Base-by-base conservation (phyloP, 78 protist species). In the Cavenderia fasciculata region DNA sequence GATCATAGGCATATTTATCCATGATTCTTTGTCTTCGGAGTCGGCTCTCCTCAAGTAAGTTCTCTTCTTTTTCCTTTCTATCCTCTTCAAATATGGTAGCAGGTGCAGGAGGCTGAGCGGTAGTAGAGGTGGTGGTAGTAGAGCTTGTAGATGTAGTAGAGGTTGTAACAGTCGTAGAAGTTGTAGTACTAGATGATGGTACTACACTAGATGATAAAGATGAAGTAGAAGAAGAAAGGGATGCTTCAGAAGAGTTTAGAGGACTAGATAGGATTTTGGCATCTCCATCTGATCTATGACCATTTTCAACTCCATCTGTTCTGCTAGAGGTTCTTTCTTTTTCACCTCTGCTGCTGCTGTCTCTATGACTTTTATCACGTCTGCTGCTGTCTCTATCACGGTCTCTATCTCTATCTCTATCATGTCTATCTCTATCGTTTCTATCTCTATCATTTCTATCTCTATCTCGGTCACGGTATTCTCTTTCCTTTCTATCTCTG, bases 31-130 rank as follows among this genome's bases (percentile, higher is more conserved):
- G 90, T 57, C 90, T 82, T 68, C 74, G 56, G 7, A 52, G 5
- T 57, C 90, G 65, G 23, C 63, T 82, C 33, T 82, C 90, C 29
- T 82, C 90, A 12, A 82, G 23, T n/a, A 82, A 21, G 43, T 47
- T 47, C 34, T 54, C 44, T 33, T 71, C 72, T 44, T 68, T 82
- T 21, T 59, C 41, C 29, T 68, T 47, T 44, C 56, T 47, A 29
- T 82, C 90, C 21, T 82, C 90, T 57, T 82, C 71, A 23, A 21
- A 27, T 12, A 82, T 43, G 4, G 68, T 11, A 14, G 23, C 34
- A 34, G 14, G 4, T n/a, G 31, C 34, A 43, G 31, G n/a, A n/a
- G n/a, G n/a, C n/a, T n/a, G n/a, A n/a, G n/a, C n/a, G n/a, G n/a
- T n/a, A n/a, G n/a, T n/a, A n/a, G n/a, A n/a, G n/a, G n/a, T n/a